Evolutionary conservation across 1,284 basidiomycete genomes (phyloP).

Genomic region (Sparassis latifolia): DNA sequence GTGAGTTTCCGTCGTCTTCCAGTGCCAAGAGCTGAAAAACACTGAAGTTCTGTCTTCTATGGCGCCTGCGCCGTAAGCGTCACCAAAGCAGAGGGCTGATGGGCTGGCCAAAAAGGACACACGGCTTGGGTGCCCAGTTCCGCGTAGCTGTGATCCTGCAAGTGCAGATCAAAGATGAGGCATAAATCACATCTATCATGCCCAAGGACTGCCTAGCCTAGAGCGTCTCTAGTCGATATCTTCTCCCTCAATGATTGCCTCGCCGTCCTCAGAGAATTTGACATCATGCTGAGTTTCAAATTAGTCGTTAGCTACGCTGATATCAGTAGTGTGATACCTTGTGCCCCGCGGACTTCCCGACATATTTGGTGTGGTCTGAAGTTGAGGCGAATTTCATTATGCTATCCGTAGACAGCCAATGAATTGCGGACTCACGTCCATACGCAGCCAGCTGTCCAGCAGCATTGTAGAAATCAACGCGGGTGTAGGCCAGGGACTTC

Average conservation of each 20-base stretch:
- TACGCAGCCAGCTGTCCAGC: slow-evolving; percentile 77
- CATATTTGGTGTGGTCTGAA: slow-evolving; percentile 82
- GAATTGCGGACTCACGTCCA: slow-evolving; percentile 48
- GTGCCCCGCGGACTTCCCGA: slow-evolving; percentile 69
- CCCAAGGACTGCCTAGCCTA: no score
- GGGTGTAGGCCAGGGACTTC: slow-evolving; percentile 78
- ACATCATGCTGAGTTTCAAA: slow-evolving; percentile 55
- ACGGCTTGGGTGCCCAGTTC: no score
- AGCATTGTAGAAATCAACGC: slow-evolving; percentile 70
- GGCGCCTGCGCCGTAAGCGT: no score
- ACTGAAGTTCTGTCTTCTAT: no score
- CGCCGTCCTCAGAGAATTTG: slow-evolving; percentile 75
- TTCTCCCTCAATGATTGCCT: slow-evolving; percentile 62
- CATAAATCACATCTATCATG: no score
- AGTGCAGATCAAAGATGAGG: no score
- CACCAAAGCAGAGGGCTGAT: no score
- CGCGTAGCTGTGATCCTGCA: no score
- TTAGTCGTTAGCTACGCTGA: no score
- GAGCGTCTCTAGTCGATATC: slow-evolving; percentile 32
- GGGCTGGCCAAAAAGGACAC: no score
- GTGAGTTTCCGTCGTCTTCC: no score
- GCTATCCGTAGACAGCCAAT: not conserved
- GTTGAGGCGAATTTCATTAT: slow-evolving; percentile 6
- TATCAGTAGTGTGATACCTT: slow-evolving; percentile 30
- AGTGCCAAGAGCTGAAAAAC: no score